These are phyloP conservation scores for Tylopilus vinaceipallidus DNA, from an alignment of 768 basidiomycete species.

Conservation along the genomic window DNA sequence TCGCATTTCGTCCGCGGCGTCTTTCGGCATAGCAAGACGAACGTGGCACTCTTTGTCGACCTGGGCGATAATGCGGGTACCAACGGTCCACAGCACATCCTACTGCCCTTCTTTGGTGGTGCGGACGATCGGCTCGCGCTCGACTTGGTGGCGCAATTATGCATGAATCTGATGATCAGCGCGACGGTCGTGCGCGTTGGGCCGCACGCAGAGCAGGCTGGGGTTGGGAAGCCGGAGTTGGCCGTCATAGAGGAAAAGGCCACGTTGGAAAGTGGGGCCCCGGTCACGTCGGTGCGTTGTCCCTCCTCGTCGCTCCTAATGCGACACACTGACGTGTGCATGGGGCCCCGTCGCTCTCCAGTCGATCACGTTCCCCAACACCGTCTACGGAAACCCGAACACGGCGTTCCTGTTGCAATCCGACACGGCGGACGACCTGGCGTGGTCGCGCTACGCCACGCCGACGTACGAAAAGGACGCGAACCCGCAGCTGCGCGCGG, in stretches of 20 bases:
- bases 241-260: conserved; percentile 55
- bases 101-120: conserved; percentile 92
- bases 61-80: conserved; percentile 39
- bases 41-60: conserved; percentile 88
- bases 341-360: no score
- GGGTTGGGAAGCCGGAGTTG: conserved; percentile 50
- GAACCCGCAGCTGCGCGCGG: conserved; percentile 18
- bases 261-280: conserved; percentile 29
- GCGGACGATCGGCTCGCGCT: conserved; percentile 90
- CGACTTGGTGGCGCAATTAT: conserved; percentile 76
- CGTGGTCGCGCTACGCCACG: conserved; percentile 65
- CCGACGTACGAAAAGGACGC: conserved; percentile 10
- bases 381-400: conserved; percentile 63
- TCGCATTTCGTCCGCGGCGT: conserved; percentile 85
- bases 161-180: conserved; percentile 54
- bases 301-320: not conserved
- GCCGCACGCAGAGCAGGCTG: conserved; percentile 40
- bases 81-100: conserved; percentile 53
- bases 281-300: conserved; percentile 9
- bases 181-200: conserved; percentile 73
- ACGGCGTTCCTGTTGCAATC: conserved; percentile 71
- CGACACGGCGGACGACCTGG: conserved; percentile 76
- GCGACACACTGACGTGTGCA: not conserved
- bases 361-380: conserved; percentile 59
- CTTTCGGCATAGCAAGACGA: conserved; percentile 66